phyloP scores from a whole-genome alignment of 345 rosid genomes.

The Camelina hispida region DNA sequence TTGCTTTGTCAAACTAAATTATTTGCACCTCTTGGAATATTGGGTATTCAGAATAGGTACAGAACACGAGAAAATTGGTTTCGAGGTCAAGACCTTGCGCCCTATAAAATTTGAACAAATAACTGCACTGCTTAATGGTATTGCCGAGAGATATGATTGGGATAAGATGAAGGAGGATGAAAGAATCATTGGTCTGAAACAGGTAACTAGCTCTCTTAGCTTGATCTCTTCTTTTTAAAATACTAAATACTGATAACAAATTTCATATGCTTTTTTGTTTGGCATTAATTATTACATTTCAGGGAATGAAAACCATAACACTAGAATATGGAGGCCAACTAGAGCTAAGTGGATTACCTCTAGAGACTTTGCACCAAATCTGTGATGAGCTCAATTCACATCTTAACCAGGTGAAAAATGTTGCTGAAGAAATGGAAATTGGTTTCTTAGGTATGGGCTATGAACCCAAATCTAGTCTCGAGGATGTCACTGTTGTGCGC shows the following conservation, averaged over 20 bases:
- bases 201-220: constrained; percentile 47
- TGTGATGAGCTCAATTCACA: constrained; percentile 91
- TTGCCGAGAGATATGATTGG: constrained; percentile 96
- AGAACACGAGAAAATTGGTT: constrained; percentile 93
- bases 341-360: constrained; percentile 97
- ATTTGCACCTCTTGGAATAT: neutral
- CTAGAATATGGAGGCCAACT: constrained; percentile 90
- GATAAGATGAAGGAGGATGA: constrained; percentile 82
- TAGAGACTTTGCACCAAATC: constrained; percentile 94
- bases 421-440: constrained; percentile 85
- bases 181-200: constrained; percentile 76
- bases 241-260: neutral
- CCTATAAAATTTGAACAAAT: constrained; percentile 87
- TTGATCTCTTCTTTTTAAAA: neutral
- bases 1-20: neutral
- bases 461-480: constrained; percentile 77
- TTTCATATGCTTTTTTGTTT: neutral
- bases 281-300: neutral
- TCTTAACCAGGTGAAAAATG: constrained; percentile 91
- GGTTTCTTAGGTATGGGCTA: constrained; percentile 89
- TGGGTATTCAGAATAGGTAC: constrained; percentile 77
- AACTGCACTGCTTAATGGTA: constrained; percentile 74
- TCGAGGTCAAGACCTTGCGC: constrained; percentile 62
- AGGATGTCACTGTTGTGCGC: constrained; percentile 76
- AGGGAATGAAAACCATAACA: constrained; percentile 92